Base-by-base conservation (phyloP, 2,329 filamentous ascomycete species). In the Elsinoe australis region DNA sequence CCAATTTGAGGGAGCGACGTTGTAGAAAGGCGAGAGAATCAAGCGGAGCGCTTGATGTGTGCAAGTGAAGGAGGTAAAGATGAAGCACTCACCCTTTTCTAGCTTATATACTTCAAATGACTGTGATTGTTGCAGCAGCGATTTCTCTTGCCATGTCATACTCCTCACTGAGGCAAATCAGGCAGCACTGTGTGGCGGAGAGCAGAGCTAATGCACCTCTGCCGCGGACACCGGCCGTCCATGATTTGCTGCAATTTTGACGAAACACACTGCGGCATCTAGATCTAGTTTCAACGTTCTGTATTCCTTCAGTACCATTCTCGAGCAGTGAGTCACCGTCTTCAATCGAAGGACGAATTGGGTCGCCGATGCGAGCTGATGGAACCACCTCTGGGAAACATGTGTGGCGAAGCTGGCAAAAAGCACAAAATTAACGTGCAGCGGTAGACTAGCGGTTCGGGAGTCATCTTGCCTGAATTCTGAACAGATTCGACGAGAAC, bases 401-500 rank as follows among this genome's bases (percentile, higher is more conserved):
- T 33, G 42, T 39, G 26, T 41, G 49, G 45, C 44, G 44, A 49
- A 31, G 44, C 32, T 33, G 44, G 22, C 29, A 15, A 46, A 15
- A 17, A 33, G 9, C 29, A 26, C 10, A 21, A 9, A 14, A 33
- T n/a, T n/a, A n/a, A n/a, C n/a, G n/a, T n/a, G n/a, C n/a, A n/a
- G n/a, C n/a, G n/a, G n/a, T n/a, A n/a, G n/a, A n/a, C n/a, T n/a
- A n/a, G n/a, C n/a, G n/a, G n/a, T n/a, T n/a, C n/a, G n/a, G n/a
- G n/a, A n/a, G n/a, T n/a, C n/a, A n/a, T n/a, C n/a, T n/a, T 19
- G 55, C 53, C 31, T 52, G 51, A 9, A 52, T n/a, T n/a, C n/a
- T n/a, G n/a, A n/a, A n/a, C n/a, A n/a, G n/a, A n/a, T n/a, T n/a
- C 59, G 58, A 61, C 60, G 21, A 18, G 24, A 8, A 9, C 38